Evolutionary conservation across 352 stramenopile genomes (phyloP), one percentile per base, ranked within the genome.

Genomic region (Discostella stelligera): DNA sequence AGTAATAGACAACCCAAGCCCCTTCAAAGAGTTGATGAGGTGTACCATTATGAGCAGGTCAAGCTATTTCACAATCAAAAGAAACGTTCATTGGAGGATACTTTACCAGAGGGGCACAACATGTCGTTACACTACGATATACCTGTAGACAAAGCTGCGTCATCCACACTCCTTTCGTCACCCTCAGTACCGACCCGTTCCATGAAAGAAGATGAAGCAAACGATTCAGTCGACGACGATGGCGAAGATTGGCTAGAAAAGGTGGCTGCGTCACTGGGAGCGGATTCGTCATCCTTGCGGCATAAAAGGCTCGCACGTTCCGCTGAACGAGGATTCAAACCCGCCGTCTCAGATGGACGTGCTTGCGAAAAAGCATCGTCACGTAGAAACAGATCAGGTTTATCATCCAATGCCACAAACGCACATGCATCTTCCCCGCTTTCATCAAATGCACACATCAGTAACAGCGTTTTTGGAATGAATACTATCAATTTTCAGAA

Each of bases 131-230:
- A 74, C 32, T 18, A 61, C 30, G 39, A 61, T 23, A 59, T 82
- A 21, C 76, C 76, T 18, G 27, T 80, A 13, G 70, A 80, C 20
- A 73, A 76, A 48, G 64, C 70, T 67, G 76, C 70, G 11, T 53
- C 61, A 66, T 80, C 72, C 62, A 77, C 62, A 50, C 54, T 66
- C 23, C 20, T 66, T 25, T 50, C 18, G 7, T 30, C 48, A 14
- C 10, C 50, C 32, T 20, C 27, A 14, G 18, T 20, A 2, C 27
- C 54, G 20, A 46, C 52, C 5, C 27, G 25, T 46, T 68, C n/a
- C 53, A 37, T 18, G 54, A 66, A 9, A 44, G 58, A 53, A 1
- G 7, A 44, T 41, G 6, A 6, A 27, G 11, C 48, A 39, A 54
- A 71, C 10, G 55, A 54, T 32, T 62, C 66, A 13, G 49, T 67